Base-by-base conservation (phyloP, 1,284 basidiomycete species). In the Albatrellus sp. region DNA sequence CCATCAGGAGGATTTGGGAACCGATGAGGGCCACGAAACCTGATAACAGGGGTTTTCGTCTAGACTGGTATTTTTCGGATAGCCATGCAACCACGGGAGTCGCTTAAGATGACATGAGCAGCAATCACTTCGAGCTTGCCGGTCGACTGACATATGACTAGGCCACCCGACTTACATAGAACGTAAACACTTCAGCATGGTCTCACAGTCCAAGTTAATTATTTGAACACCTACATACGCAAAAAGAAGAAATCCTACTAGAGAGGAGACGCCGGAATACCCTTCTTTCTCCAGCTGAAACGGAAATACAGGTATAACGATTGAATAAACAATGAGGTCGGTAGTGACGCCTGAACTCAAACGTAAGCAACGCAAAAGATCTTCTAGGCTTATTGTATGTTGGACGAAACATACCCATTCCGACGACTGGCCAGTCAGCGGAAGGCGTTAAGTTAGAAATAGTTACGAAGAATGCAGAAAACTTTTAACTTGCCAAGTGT, bases 261-360 rank as follows among this genome's bases (percentile, higher is more conserved):
- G 66, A 3, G 67, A 66, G 14, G 80, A 81, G 8, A 80, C 68
- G 9, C 62, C 53, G 1, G 53, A 54, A 51, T 79, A 79, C 0
- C 69, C 65, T 31, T 83, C 65, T 9, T 50, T 54, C 52, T 82
- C 70, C 5, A 86, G 67, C 37, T 77, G 77, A 56, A 85, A 90
- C 0, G 86, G 86, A 46, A 89, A 66, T 37, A 89, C 77, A 2
- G 86, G 85, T 20, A 83, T 75, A 40, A 84, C 73, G 39, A 80
- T 67, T 1, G 80, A 78, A 53, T 85, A 86, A 0, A 80, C 70
- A 13, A 83, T 61, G 0, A 80, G 55, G 56, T 85, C 81, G 0
- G 72, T 73, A 2, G 71, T 67, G 32, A 85, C 67, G 0, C 80
- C 82, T 83, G 17, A 31, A 36, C 17, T 38, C 5, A 38, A 14